These are phyloP conservation scores for Salvia rosmarinus DNA, from an alignment of 257 asterid species.

Conservation along the genomic window DNA sequence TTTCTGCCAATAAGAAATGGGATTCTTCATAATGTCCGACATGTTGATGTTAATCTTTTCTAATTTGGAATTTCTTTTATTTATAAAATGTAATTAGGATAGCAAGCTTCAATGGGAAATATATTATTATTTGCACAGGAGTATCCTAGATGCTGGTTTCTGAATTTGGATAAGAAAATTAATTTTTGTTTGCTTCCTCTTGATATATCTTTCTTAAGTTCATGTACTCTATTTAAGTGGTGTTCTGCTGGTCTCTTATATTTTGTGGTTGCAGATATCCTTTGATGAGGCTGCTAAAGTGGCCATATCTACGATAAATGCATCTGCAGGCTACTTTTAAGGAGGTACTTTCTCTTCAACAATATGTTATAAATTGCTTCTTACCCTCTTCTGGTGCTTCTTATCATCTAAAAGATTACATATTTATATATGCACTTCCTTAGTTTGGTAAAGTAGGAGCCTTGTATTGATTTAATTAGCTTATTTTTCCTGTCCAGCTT, in stretches of 20 bases:
- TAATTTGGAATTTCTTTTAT: slow-evolving; percentile 2
- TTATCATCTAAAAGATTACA: not conserved
- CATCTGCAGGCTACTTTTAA: slow-evolving; percentile 60
- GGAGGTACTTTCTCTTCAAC: slow-evolving; percentile 59
- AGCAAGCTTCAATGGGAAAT: not conserved
- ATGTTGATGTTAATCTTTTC: not conserved
- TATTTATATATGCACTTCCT: slow-evolving; percentile 3
- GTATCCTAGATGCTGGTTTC: slow-evolving; percentile 5
- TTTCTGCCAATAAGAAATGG: not conserved
- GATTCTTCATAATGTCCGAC: not conserved
- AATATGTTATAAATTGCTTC: slow-evolving; percentile 17
- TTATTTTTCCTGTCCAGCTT: not conserved
- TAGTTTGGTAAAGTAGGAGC: not conserved
- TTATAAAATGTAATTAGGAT: not conserved
- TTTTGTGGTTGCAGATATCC: slow-evolving; percentile 66
- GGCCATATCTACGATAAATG: slow-evolving; percentile 80
- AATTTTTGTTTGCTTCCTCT: slow-evolving; percentile 12
- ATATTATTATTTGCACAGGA: not conserved
- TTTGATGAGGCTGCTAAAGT: slow-evolving; percentile 84
- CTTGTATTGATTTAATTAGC: slow-evolving; percentile 5
- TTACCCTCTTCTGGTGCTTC: slow-evolving; percentile 15
- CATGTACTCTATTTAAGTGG: slow-evolving; percentile 14
- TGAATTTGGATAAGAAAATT: slow-evolving; percentile 1
- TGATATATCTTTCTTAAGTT: slow-evolving; percentile 12
- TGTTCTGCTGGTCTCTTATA: slow-evolving; percentile 19